phyloP scores from a whole-genome alignment of 495 filamentous ascomycete genomes.

The Terfezia boudieri region DNA sequence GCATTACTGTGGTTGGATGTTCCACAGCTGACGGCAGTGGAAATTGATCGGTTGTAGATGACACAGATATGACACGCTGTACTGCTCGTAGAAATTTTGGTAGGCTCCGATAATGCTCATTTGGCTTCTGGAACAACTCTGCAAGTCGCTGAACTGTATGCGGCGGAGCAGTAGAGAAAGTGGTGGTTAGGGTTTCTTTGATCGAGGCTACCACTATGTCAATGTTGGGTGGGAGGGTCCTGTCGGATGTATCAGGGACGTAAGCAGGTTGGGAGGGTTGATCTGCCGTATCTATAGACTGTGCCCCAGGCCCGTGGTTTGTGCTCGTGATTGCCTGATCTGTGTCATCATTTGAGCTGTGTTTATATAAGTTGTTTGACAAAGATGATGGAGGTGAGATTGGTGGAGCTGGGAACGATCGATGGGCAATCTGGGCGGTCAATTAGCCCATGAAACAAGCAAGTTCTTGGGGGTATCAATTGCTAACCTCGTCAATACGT shows the following conservation, averaged over 20 bases:
- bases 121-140: conserved; percentile 66
- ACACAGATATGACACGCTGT: conserved; percentile 78
- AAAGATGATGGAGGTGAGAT: too few species aligned
- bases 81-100: conserved; percentile 73
- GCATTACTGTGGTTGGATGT: conserved; percentile 18
- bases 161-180: conserved; percentile 56
- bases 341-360: too few species aligned
- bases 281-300: neutral
- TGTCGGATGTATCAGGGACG: neutral
- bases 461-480: too few species aligned
- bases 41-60: conserved; percentile 57
- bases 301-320: too few species aligned
- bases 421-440: too few species aligned
- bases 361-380: too few species aligned
- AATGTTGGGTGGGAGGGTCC: neutral
- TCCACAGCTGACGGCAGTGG: conserved; percentile 48
- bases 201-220: conserved; percentile 25
- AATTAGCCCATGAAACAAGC: too few species aligned
- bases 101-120: conserved; percentile 53
- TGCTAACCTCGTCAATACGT: conserved; percentile 11
- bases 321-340: too few species aligned
- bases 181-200: conserved; percentile 37
- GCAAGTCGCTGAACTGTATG: conserved; percentile 84
- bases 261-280: too few species aligned
- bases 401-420: too few species aligned